A percentile compares a stretch with the other conserved stretches of the same genome.
Evolutionary conservation across 106 monocot species (phyloP).

Genomic region (Vanilla planifolia): DNA sequence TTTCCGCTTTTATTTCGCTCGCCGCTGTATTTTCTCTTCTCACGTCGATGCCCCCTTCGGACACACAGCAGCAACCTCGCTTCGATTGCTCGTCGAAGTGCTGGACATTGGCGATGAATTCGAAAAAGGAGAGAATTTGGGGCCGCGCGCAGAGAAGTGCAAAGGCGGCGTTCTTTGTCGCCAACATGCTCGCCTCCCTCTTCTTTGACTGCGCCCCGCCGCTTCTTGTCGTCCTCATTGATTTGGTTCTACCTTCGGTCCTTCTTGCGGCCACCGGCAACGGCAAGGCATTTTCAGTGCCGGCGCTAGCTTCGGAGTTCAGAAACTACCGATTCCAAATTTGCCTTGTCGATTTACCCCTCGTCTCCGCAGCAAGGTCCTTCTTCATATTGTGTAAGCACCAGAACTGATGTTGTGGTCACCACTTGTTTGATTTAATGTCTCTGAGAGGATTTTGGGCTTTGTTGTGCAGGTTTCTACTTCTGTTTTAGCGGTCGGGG

Average conservation of each 20-base stretch:
- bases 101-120: constrained; percentile 4
- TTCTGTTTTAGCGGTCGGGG: neutral
- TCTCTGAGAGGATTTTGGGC: neutral
- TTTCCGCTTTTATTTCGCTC: constrained; percentile 1
- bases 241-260: constrained; percentile 26
- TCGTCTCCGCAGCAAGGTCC: constrained; percentile 6
- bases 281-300: neutral
- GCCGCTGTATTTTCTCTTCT: constrained; percentile 1
- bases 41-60: neutral
- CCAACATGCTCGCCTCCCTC: constrained; percentile 26
- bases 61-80: neutral
- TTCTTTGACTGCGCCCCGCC: constrained; percentile 37
- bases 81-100: neutral
- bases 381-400: constrained; percentile 8
- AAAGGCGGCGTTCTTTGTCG: constrained; percentile 32
- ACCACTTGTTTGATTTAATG: constrained; percentile 1
- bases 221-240: constrained; percentile 26
- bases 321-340: constrained; percentile 5
- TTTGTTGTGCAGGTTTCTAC: constrained; percentile 3
- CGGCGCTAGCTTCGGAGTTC: neutral
- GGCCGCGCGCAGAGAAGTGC: constrained; percentile 22
- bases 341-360: constrained; percentile 8
- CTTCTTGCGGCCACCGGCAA: neutral
- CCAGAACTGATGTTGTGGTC: neutral
- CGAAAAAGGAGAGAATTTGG: constrained; percentile 17